Base-by-base conservation (phyloP, 345 rosid genomes). In the Noccaea caerulescens region DNA sequence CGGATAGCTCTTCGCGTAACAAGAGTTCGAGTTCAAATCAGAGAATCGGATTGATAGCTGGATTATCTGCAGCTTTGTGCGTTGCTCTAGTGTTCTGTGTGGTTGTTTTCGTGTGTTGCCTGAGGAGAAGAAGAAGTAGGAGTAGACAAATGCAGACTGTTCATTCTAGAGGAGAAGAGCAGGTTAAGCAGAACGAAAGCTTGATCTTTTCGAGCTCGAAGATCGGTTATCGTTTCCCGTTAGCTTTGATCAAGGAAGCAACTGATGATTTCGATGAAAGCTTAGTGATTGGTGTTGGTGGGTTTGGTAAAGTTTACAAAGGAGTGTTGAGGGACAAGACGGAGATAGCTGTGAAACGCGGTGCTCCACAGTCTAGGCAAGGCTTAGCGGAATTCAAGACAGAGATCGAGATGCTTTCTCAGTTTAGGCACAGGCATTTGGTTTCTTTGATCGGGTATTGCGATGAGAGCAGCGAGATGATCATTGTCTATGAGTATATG, bases 401-500 rank as follows among this genome's bases (percentile, higher is more conserved):
- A 0, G 94, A 88, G 65, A 73, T 88, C 7, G 83, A 86, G 56
- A 86, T 88, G 94, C 70, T 88, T 10, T 84, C 94, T 58, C 87
- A 82, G 77, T 81, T 88, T 12, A 76, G 94, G 42, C 91, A 88
- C 69, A 77, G 94, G 8, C 94, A 88, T 73, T 76, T 88, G 78
- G 94, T 86, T 16, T 83, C 91, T 60, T 69, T 88, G 10, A 84
- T 84, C 14, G 88, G 89, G 10, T 88, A 86, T 56, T 86, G 91
- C 41, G 86, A 86, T 46, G 93, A 86, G 25, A 73, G 68, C 38
- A 76, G 77, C 8, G 91, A 86, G 77, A 80, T 86, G 91, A 88
- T 88, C 68, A 82, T 88, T 58, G 82, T 88, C 13, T 88, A 88
- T 2, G 94, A 88, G 68, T 88, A 71, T 79, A 86, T 88, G 89